A percentile compares a stretch with the other conserved stretches of the same genome.
Conservation (phyloP, 2,329 filamentous ascomycete genomes). For the Lecanicillium sp. region DNA sequence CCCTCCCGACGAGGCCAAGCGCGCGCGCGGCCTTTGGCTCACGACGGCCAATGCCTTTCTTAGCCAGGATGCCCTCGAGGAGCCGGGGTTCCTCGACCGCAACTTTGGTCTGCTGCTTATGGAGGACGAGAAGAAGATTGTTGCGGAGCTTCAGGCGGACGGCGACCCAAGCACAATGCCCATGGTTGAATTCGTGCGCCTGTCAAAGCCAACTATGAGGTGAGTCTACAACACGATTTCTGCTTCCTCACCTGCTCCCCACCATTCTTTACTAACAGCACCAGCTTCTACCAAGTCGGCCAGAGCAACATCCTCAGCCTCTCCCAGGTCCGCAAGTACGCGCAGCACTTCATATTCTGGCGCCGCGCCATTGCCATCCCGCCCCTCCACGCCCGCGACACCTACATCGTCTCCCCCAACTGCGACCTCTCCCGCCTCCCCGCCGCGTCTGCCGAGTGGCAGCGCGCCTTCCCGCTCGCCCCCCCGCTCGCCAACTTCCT, state of each 20-base stretch:
- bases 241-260: not conserved
- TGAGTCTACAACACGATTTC: conserved; percentile 29
- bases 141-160: conserved; percentile 70
- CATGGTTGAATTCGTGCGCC: conserved; percentile 74
- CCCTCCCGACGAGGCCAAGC: conserved; percentile 58
- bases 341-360: conserved; percentile 94
- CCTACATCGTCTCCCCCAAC: conserved; percentile 87
- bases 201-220: conserved; percentile 63
- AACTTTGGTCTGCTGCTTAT: conserved; percentile 83
- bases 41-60: conserved; percentile 77
- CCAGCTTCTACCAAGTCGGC: conserved; percentile 61
- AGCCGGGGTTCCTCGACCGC: conserved; percentile 67
- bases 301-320: conserved; percentile 67
- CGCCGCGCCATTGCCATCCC: conserved; percentile 85
- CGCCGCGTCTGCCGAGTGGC: conserved; percentile 64
- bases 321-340: conserved; percentile 77
- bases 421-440: conserved; percentile 70
- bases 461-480: conserved; percentile 72
- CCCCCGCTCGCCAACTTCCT: conserved; percentile 82
- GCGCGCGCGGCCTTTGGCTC: conserved; percentile 69
- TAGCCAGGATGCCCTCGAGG: conserved; percentile 60
- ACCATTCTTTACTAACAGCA: not conserved
- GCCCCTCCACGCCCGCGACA: conserved; percentile 81
- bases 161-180: conserved; percentile 68
- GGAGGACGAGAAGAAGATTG: conserved; percentile 69